Conservation (phyloP, 2,329 filamentous ascomycete species). For the Fusarium oligoseptatum region DNA sequence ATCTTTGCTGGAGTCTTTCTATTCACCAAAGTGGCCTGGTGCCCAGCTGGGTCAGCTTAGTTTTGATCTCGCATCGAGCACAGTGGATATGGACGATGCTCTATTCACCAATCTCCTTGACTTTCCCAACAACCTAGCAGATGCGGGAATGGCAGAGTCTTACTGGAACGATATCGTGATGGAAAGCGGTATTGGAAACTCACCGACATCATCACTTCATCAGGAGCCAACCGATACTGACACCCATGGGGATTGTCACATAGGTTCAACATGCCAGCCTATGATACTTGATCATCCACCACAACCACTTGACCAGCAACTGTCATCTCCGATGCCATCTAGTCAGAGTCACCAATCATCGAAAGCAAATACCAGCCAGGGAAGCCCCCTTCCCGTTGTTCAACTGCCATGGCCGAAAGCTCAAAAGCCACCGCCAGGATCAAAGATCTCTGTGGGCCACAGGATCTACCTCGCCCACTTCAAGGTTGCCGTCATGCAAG, state of each 20-base stretch:
- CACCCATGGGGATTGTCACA: neutral
- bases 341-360: neutral
- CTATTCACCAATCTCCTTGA: neutral
- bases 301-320: neutral
- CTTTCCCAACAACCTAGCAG: neutral
- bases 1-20: neutral
- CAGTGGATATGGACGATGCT: neutral
- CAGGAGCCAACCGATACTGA: neutral
- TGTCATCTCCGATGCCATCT: neutral
- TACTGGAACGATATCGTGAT: neutral
- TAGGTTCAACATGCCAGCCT: neutral
- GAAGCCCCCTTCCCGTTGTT: neutral
- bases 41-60: neutral
- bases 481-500: neutral
- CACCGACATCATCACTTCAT: neutral
- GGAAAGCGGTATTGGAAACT: neutral
- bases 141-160: neutral
- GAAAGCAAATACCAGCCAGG: neutral
- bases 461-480: neutral
- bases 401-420: neutral
- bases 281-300: neutral
- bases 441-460: neutral
- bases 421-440: neutral
- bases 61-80: neutral
- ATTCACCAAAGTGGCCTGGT: neutral